These are phyloP conservation scores for Penicillium waksmanii DNA, from an alignment of 495 filamentous ascomycete species.

Conservation along the genomic window DNA sequence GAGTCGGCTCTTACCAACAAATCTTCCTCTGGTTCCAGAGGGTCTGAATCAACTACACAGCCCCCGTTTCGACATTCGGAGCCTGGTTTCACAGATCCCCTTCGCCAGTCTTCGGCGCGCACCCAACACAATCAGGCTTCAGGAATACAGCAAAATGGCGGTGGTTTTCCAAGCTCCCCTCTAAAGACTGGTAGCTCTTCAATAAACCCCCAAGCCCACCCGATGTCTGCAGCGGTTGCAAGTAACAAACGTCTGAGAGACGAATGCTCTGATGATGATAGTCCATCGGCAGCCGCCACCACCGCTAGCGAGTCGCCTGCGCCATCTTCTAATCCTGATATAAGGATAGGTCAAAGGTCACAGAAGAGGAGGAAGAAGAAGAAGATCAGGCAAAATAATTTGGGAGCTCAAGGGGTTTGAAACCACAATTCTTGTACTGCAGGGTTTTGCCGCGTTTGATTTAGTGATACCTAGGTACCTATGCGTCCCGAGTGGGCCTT, in stretches of 20 bases:
- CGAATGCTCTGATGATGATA: neutral
- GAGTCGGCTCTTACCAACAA: neutral
- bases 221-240: too few species aligned
- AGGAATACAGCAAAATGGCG: neutral
- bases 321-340: neutral
- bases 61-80: neutral
- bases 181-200: neutral
- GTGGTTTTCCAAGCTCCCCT: neutral
- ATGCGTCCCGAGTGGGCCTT: too few species aligned
- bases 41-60: neutral
- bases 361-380: neutral
- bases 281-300: neutral
- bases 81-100: neutral
- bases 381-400: neutral
- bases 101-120: neutral
- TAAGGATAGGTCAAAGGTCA: neutral
- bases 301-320: neutral
- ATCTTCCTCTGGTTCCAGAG: neutral
- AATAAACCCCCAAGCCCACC: too few species aligned
- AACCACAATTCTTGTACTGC: neutral
- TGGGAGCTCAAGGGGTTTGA: neutral
- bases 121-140: neutral
- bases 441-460: too few species aligned
- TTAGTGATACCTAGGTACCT: too few species aligned
- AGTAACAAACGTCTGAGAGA: neutral